Percentiles rank a stretch among this genome's conserved stretches.
Evolutionary conservation across 192 early-diverging fungal genomes (phyloP).

Genomic region (Spizellomyces punctatus): DNA sequence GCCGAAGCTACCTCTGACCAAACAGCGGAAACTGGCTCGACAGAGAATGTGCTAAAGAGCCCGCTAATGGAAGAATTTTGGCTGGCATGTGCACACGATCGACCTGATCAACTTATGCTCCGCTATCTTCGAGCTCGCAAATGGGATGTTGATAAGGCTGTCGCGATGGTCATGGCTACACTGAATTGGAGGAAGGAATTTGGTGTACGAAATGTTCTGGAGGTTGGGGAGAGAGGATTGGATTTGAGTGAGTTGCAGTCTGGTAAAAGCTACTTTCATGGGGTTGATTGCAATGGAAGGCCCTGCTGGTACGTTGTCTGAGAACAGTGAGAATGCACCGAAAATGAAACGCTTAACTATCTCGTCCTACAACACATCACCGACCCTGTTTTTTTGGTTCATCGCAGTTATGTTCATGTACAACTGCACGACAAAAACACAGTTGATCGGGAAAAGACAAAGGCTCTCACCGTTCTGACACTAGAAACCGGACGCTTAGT

Average conservation of each 20-base stretch:
- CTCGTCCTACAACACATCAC: background rate
- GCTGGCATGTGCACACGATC: slow-evolving; percentile 21
- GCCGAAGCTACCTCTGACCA: background rate
- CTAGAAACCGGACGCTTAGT: slow-evolving; percentile 62
- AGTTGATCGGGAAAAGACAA: slow-evolving; percentile 5
- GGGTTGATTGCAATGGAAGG: slow-evolving; percentile 55
- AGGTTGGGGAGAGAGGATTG: slow-evolving; percentile 58
- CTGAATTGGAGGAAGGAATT: slow-evolving; percentile 75
- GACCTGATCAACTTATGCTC: slow-evolving; percentile 53
- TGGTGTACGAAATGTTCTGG: slow-evolving; percentile 55
- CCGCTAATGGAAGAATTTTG: slow-evolving; percentile 17
- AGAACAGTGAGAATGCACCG: slow-evolving; percentile 1
- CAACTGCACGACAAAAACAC: slow-evolving; percentile 54
- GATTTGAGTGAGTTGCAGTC: slow-evolving; percentile 49
- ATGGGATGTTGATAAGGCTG: slow-evolving; percentile 78
- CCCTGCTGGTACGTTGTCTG: slow-evolving; percentile 48
- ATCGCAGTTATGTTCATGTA: slow-evolving; percentile 46
- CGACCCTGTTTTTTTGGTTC: slow-evolving; percentile 2
- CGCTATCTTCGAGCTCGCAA: slow-evolving; percentile 88
- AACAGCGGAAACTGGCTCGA: no score
- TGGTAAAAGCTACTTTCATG: slow-evolving; percentile 57
- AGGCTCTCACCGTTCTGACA: slow-evolving; percentile 41
- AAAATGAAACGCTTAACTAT: no score
- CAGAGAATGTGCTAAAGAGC: background rate
- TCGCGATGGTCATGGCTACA: slow-evolving; percentile 69